These are phyloP conservation scores for Saitozyma sp. DNA, from an alignment of 768 basidiomycete species.

Conservation along the genomic window DNA sequence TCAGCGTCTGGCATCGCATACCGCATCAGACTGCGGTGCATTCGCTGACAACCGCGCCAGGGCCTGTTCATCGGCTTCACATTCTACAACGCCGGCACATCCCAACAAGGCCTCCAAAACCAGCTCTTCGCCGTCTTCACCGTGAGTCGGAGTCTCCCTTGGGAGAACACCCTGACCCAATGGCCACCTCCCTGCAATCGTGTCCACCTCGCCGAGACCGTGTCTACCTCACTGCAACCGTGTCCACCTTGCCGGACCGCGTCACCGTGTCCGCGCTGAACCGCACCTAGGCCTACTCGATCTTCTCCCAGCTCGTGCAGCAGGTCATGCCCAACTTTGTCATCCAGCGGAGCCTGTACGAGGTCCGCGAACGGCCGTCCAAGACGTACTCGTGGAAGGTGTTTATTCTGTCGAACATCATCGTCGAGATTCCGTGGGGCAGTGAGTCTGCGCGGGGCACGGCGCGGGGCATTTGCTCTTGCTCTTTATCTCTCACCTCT, in stretches of 20 bases:
- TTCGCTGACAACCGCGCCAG: conserved; percentile 5
- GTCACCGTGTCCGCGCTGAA: conserved; percentile 22
- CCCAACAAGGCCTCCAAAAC: conserved; percentile 49
- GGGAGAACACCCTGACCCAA: background rate
- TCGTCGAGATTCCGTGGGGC: conserved; percentile 43
- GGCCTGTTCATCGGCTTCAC: conserved; percentile 51
- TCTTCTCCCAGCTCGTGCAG: conserved; percentile 52
- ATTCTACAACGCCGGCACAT: conserved; percentile 53
- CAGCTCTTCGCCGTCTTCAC: conserved; percentile 50
- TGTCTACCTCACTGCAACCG: conserved; percentile 12
- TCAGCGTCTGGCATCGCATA: background rate
- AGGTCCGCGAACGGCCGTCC: conserved; percentile 51
- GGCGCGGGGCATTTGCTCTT: background rate
- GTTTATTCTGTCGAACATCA: conserved; percentile 52
- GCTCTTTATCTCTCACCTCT: background rate
- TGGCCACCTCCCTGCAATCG: conserved; percentile 10
- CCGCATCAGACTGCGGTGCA: background rate
- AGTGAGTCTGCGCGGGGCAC: conserved; percentile 19
- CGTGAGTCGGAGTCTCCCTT: conserved; percentile 31
- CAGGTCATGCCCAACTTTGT: conserved; percentile 53
- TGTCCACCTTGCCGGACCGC: conserved; percentile 11
- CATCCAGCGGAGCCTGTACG: conserved; percentile 49
- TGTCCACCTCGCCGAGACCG: conserved; percentile 10
- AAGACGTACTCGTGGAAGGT: conserved; percentile 53
- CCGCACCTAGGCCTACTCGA: conserved; percentile 51